phyloP scores from a whole-genome alignment of 805 yeast species.

The Yarrowia osloensis region DNA sequence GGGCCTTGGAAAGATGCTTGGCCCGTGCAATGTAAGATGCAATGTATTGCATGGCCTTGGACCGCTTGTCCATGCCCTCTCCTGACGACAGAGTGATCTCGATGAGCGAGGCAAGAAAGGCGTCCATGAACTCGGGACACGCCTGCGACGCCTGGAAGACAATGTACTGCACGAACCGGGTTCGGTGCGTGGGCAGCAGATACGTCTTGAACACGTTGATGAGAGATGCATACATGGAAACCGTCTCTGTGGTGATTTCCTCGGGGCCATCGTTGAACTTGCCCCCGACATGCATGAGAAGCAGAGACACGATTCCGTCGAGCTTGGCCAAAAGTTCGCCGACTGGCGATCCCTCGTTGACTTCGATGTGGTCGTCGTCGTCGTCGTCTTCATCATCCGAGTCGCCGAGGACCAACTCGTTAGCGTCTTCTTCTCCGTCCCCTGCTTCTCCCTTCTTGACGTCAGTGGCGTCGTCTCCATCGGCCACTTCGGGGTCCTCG shows the following conservation, averaged over 20 bases:
- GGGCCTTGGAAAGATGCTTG: slow-evolving; percentile 64
- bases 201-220: slow-evolving; percentile 77
- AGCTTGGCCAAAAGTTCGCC: slow-evolving; percentile 60
- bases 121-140: slow-evolving; percentile 79
- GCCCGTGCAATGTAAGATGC: slow-evolving; percentile 91
- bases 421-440: slow-evolving; percentile 42
- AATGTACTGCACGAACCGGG: slow-evolving; percentile 82
- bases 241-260: slow-evolving; percentile 59
- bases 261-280: slow-evolving; percentile 52
- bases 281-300: slow-evolving; percentile 54
- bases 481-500: slow-evolving; percentile 31
- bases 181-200: slow-evolving; percentile 87
- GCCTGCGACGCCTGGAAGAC: slow-evolving; percentile 80
- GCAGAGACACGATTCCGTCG: slow-evolving; percentile 63
- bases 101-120: slow-evolving; percentile 75
- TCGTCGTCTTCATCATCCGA: slow-evolving; percentile 42
- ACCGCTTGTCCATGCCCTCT: slow-evolving; percentile 71
- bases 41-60: slow-evolving; percentile 88
- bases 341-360: slow-evolving; percentile 41
- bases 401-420: slow-evolving; percentile 42
- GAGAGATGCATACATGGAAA: slow-evolving; percentile 68
- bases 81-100: slow-evolving; percentile 76
- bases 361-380: slow-evolving; percentile 42
- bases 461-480: slow-evolving; percentile 36
- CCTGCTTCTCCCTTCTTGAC: slow-evolving; percentile 39